Evolutionary conservation across 768 basidiomycete species (phyloP).

Genomic region (Sporobolomyces phaffii): DNA sequence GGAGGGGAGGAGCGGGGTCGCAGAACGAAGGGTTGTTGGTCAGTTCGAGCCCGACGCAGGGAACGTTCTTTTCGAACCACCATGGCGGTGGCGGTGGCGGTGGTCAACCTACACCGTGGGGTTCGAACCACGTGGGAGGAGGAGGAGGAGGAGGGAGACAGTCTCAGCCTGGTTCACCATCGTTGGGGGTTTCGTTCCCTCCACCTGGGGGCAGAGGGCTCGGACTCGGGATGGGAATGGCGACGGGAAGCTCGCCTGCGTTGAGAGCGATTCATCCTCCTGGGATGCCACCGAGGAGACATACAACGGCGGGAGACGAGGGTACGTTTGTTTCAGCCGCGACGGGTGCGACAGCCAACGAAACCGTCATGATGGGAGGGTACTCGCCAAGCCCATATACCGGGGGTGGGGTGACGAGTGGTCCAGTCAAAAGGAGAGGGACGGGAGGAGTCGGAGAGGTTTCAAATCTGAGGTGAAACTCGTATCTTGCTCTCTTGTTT

Average conservation of each 20-base stretch:
- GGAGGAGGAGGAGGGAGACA: too few relatives aligned
- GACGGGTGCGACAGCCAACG: not conserved
- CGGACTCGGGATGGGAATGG: conserved; percentile 6
- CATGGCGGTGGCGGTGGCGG: not conserved
- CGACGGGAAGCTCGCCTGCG: not conserved
- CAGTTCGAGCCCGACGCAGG: not conserved
- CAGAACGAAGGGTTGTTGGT: not conserved
- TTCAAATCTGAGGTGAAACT: not conserved
- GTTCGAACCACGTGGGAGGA: too few relatives aligned
- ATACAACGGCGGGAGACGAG: conserved; percentile 10
- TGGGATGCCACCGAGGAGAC: not conserved
- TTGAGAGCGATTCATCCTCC: conserved; percentile 4
- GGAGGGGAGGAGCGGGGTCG: not conserved
- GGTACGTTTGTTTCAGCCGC: not conserved
- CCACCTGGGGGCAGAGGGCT: not conserved
- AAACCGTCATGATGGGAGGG: not conserved
- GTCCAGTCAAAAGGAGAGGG: conserved; percentile 2
- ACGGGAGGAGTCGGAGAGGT: not conserved
- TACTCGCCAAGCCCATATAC: not conserved
- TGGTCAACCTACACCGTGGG: not conserved
- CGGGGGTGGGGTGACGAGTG: not conserved
- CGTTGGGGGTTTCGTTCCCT: not conserved
- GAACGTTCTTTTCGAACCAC: not conserved
- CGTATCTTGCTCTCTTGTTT: not conserved
- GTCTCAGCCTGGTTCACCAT: not conserved